Percentiles rank a stretch among this genome's conserved stretches.
Evolutionary conservation across 2,329 filamentous ascomycete species (phyloP).

Genomic region (Aspergillus alliaceus): DNA sequence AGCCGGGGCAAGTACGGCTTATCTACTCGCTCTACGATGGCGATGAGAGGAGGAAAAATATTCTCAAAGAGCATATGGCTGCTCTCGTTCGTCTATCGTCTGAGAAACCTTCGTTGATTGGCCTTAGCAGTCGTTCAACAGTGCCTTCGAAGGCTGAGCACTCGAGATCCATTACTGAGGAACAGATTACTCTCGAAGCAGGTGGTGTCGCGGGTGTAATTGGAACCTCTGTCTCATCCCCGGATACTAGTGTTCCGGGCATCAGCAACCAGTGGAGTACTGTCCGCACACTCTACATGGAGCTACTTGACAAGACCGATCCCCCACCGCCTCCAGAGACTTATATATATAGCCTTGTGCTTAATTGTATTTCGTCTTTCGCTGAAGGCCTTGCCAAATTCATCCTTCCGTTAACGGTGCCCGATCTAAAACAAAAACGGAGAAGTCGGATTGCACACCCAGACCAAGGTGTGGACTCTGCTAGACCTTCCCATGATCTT

Average conservation of each 20-base stretch:
- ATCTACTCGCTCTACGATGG: constrained; percentile 81
- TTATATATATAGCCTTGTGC: constrained; percentile 84
- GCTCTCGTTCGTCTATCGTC: constrained; percentile 90
- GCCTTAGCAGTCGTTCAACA: constrained; percentile 83
- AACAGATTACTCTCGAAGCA: constrained; percentile 86
- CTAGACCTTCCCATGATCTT: constrained; percentile 27
- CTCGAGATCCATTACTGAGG: constrained; percentile 60
- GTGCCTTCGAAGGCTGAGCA: constrained; percentile 66
- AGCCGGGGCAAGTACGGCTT: constrained; percentile 72
- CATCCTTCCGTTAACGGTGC: constrained; percentile 84
- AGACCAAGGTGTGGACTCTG: constrained; percentile 38
- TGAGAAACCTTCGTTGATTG: constrained; percentile 86
- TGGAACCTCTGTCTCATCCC: constrained; percentile 65
- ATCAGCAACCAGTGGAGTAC: constrained; percentile 92
- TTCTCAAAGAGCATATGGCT: constrained; percentile 79
- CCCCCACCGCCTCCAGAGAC: constrained; percentile 82
- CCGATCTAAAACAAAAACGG: constrained; percentile 61
- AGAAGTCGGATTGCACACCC: constrained; percentile 37
- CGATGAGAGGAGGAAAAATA: constrained; percentile 67
- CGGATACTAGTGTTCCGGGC: constrained; percentile 66
- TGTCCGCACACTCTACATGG: constrained; percentile 82
- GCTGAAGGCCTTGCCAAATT: constrained; percentile 93
- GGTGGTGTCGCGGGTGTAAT: constrained; percentile 87
- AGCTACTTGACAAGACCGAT: constrained; percentile 90
- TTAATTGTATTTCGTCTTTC: constrained; percentile 85